A percentile compares a stretch with the other conserved stretches of the same genome.
phyloP scores from a whole-genome alignment of 495 filamentous ascomycete genomes.

The Acidiella bohemica region DNA sequence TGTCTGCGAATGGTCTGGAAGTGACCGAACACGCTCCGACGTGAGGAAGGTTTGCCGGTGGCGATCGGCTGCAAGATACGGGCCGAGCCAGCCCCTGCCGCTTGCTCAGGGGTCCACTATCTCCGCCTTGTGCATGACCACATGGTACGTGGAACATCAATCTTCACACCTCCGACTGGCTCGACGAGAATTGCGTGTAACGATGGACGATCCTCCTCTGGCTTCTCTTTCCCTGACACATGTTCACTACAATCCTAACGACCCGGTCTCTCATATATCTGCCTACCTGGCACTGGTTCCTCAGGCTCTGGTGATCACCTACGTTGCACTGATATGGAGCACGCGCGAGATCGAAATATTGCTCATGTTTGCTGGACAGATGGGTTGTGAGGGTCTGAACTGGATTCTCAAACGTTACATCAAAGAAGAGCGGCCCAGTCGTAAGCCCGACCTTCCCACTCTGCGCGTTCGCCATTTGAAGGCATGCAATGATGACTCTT shows the following conservation, averaged over 20 bases:
- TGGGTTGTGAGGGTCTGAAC: slow-evolving; percentile 89
- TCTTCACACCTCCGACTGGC: no score
- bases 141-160: no score
- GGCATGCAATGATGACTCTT: no score
- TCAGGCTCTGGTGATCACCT: slow-evolving; percentile 77
- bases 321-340: slow-evolving; percentile 77
- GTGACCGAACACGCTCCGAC: no score
- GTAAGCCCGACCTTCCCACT: slow-evolving; percentile 33
- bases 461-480: no score
- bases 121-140: no score
- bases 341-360: slow-evolving; percentile 81
- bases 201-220: slow-evolving; percentile 47
- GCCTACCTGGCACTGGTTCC: slow-evolving; percentile 90
- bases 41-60: no score
- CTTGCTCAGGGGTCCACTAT: no score
- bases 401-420: slow-evolving; percentile 79
- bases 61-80: no score
- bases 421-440: slow-evolving; percentile 74
- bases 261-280: slow-evolving; percentile 71
- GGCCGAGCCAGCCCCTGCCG: no score
- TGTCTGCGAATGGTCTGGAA: no score
- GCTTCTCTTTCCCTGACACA: slow-evolving; percentile 89
- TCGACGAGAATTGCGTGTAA: no score
- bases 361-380: slow-evolving; percentile 82
- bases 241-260: slow-evolving; percentile 87